Base-by-base conservation (phyloP, 345 rosid species). In the Anacardium occidentale region DNA sequence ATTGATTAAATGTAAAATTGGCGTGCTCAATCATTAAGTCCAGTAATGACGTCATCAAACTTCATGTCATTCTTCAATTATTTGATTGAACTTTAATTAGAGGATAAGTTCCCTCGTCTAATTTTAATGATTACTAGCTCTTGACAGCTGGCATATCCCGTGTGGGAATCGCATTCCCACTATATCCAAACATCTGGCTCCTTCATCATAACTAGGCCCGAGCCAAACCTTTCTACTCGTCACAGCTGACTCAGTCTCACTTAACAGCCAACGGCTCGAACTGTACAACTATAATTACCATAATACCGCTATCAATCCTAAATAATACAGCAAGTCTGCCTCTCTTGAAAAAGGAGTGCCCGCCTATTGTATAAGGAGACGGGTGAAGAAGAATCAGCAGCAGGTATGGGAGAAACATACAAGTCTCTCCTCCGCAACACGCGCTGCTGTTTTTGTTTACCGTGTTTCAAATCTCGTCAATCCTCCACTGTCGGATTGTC, bases 361-460 rank as follows among this genome's bases (percentile, higher is more conserved):
- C 4, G n/a, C 6, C 42, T 37, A 1, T 37, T 37, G 42, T 37
- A 37, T 37, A 37, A 5, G 42, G 42, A 37, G 9, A 37, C 8
- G 42, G 42, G 0, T 37, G 42, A 37, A 5, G 42, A 37, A 37
- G 42, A 37, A 37, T 37, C 42, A 37, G 42, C 42, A 7, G 42
- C 42, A 1, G 42, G 5, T 37, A 37, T 37, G 59, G 59, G 8
- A 21, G 59, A 17, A 10, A 11, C 59, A 34, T 66, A 40, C 58
- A 77, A 79, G 64, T 60, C 84, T 34, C 74, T 82, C 21, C 68
- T 76, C 8, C 5, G 68, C 2, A 66, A 64, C 62, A 60, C 82
- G 0, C 82, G 88, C 48, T 85, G 89, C 78, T 88, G 93, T 79
- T 85, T 81, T 69, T 81, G 86, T 68, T 82, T 91, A 78, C 91